These are phyloP conservation scores for Alectoria sarmentosa DNA, from an alignment of 495 filamentous ascomycete genomes.

Conservation along the genomic window DNA sequence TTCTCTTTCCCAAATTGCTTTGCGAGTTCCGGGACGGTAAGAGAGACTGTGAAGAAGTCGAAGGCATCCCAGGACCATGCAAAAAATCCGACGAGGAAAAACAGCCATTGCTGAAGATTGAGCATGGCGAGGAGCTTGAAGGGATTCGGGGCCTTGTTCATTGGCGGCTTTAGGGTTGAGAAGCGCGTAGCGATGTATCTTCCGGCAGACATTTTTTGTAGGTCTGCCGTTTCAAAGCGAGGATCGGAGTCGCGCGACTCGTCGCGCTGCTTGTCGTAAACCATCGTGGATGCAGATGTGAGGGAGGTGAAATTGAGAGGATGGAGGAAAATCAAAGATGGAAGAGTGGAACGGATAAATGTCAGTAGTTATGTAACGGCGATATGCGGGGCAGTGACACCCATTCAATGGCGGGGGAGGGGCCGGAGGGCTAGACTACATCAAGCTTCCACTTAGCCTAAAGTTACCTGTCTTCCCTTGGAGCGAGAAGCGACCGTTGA, in stretches of 20 bases:
- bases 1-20: slow-evolving; percentile 57
- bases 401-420: background rate
- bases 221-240: slow-evolving; percentile 21
- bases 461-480: background rate
- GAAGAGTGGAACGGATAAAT: slow-evolving; percentile 23
- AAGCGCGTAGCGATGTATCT: slow-evolving; percentile 66
- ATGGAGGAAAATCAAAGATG: background rate
- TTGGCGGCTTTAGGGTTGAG: slow-evolving; percentile 64
- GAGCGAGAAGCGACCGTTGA: slow-evolving; percentile 1
- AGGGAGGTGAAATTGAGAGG: background rate
- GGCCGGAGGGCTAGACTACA: background rate
- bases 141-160: slow-evolving; percentile 73
- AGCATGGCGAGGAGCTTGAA: slow-evolving; percentile 62
- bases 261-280: slow-evolving; percentile 4
- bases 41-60: slow-evolving; percentile 85
- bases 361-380: too few relatives aligned
- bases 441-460: background rate
- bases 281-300: background rate
- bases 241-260: slow-evolving; percentile 21
- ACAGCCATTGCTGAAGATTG: slow-evolving; percentile 73
- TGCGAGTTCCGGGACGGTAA: slow-evolving; percentile 64
- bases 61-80: slow-evolving; percentile 86
- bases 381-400: too few relatives aligned
- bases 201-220: slow-evolving; percentile 46
- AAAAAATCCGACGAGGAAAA: slow-evolving; percentile 55